Percentiles rank a stretch among this genome's conserved stretches.
phyloP scores from a whole-genome alignment of 2,329 filamentous ascomycete species.

The Diplodia sapinea region DNA sequence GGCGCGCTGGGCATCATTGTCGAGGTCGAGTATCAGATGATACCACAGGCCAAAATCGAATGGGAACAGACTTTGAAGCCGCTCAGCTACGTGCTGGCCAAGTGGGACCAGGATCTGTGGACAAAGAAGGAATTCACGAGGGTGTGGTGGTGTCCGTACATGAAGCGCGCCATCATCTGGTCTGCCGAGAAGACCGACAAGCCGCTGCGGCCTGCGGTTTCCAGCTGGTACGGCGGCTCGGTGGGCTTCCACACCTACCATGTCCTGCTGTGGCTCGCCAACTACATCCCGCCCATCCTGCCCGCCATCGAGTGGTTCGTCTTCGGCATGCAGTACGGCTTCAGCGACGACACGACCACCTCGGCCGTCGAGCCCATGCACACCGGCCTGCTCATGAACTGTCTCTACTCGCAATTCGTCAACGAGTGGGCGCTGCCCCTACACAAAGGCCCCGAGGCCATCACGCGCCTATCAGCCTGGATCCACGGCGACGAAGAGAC shows the following conservation, averaged over 20 bases:
- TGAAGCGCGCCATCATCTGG: constrained; percentile 86
- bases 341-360: constrained; percentile 70
- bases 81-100: constrained; percentile 69
- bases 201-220: constrained; percentile 63
- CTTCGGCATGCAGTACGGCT: constrained; percentile 97
- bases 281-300: constrained; percentile 77
- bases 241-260: constrained; percentile 92
- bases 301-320: constrained; percentile 96
- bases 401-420: constrained; percentile 96
- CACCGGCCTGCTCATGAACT: constrained; percentile 90
- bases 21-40: constrained; percentile 83
- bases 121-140: constrained; percentile 84
- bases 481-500: constrained; percentile 74
- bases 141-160: constrained; percentile 98
- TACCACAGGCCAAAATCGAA: constrained; percentile 79
- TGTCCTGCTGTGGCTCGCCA: constrained; percentile 80
- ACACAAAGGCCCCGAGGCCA: constrained; percentile 82
- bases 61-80: constrained; percentile 83
- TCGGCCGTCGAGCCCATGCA: constrained; percentile 81
- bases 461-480: constrained; percentile 84
- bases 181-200: constrained; percentile 78
- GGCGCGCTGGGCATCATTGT: constrained; percentile 90
- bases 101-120: constrained; percentile 80
- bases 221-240: constrained; percentile 79
- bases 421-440: constrained; percentile 98